Conservation (phyloP, 140 eudicot genomes). For the Stevia rebaudiana region DNA sequence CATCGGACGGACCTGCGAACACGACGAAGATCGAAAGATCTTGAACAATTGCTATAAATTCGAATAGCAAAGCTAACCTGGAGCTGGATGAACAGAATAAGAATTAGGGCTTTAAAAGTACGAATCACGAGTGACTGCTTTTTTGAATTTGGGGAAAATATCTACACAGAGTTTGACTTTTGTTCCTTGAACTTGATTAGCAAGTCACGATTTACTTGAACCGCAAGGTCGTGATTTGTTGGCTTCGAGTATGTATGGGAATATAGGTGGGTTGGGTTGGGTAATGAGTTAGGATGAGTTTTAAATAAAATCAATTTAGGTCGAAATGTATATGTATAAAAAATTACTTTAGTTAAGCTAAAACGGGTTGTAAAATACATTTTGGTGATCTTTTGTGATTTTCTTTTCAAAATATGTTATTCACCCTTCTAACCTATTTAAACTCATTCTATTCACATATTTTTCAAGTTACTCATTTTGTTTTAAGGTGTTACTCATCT, state of each 20-base stretch:
- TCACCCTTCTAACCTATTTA: too few species aligned
- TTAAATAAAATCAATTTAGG: too few species aligned
- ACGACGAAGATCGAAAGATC: neutral
- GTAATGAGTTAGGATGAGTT: too few species aligned
- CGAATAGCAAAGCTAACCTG: neutral
- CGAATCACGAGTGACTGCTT: neutral
- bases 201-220: slow-evolving; percentile 16
- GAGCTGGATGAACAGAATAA: neutral
- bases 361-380: too few species aligned
- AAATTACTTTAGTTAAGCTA: too few species aligned
- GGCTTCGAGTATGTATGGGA: neutral
- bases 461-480: too few species aligned
- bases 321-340: too few species aligned
- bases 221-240: slow-evolving; percentile 2
- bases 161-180: slow-evolving; percentile 4
- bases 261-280: too few species aligned
- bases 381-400: too few species aligned
- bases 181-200: slow-evolving; percentile 13
- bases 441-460: too few species aligned
- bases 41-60: neutral
- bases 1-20: slow-evolving; percentile 15
- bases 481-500: too few species aligned
- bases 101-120: slow-evolving; percentile 22
- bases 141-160: neutral
- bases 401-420: too few species aligned